These are phyloP conservation scores for Daldinia bambusicola DNA, from an alignment of 495 filamentous ascomycete genomes.

Conservation along the genomic window DNA sequence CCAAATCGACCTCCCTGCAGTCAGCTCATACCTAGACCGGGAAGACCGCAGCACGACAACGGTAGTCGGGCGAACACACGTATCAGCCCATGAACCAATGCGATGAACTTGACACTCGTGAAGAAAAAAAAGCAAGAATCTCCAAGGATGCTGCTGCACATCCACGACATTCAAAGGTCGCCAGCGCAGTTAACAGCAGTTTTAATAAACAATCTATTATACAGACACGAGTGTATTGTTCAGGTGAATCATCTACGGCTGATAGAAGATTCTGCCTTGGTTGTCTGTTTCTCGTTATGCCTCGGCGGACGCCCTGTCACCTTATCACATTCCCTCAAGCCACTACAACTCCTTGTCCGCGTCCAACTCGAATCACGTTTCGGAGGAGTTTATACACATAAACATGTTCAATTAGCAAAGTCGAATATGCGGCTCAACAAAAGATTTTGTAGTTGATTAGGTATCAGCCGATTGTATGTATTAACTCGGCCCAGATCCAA, in stretches of 20 bases:
- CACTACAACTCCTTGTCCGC: conserved; percentile 15
- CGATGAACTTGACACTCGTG: conserved; percentile 10
- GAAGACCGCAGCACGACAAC: conserved; percentile 15
- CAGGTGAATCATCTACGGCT: not conserved
- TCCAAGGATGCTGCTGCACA: conserved; percentile 21
- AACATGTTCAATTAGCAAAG: not conserved
- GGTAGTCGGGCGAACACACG: conserved; percentile 33
- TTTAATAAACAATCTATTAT: not conserved
- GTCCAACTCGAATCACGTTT: conserved; percentile 10
- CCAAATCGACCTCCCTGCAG: conserved; percentile 13
- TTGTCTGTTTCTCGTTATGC: conserved; percentile 22
- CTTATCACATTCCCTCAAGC: conserved; percentile 20
- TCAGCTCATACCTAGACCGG: conserved; percentile 32
- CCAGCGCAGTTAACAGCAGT: conserved; percentile 17
- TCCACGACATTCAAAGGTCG: not conserved
- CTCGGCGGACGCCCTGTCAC: conserved; percentile 30
- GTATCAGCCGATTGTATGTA: conserved; percentile 5
- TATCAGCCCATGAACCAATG: conserved; percentile 16
- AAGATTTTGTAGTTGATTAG: not conserved
- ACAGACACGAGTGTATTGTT: conserved; percentile 12
- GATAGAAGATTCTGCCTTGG: conserved; percentile 29
- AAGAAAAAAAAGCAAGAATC: conserved; percentile 23
- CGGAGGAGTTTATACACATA: conserved; percentile 32
- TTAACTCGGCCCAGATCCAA: conserved; percentile 1
- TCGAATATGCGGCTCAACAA: not conserved